phyloP scores from a whole-genome alignment of 352 stramenopile species.

The Phytopythium helicoides region DNA sequence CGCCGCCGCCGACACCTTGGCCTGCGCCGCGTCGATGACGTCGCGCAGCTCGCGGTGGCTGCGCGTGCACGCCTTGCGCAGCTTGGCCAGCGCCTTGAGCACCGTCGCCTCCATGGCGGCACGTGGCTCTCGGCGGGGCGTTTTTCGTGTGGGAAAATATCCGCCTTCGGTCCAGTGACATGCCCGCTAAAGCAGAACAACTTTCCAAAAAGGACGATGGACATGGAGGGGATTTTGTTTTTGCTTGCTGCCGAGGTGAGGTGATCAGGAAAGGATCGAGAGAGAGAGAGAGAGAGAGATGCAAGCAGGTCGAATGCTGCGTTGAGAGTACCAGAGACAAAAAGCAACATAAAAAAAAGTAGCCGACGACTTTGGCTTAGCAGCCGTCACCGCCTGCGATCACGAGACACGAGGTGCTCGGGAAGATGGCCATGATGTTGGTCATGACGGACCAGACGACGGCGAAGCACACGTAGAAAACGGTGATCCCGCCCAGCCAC shows the following conservation, averaged over 20 bases:
- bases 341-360: not conserved
- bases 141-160: too few species aligned
- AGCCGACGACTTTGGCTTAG: too few species aligned
- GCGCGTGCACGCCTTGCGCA: constrained; percentile 71
- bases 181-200: too few species aligned
- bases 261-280: too few species aligned
- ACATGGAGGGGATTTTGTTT: too few species aligned
- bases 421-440: constrained; percentile 31
- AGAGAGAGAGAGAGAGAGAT: too few species aligned
- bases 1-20: constrained; percentile 32
- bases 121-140: too few species aligned
- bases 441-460: constrained; percentile 21
- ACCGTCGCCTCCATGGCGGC: constrained; percentile 58
- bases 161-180: too few species aligned
- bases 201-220: too few species aligned
- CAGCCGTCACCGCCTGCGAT: constrained; percentile 25
- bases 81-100: constrained; percentile 71
- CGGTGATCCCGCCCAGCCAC: constrained; percentile 14
- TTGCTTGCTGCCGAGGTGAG: too few species aligned
- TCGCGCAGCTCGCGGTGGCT: constrained; percentile 77
- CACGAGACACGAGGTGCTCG: constrained; percentile 22
- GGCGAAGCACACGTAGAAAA: constrained; percentile 23
- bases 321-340: not conserved
- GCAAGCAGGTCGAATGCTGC: not conserved
- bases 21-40: constrained; percentile 52